Percentiles rank a stretch among this genome's conserved stretches.
Evolutionary conservation across 306 rosid genomes (phyloP).

Genomic region (Benincasa hispida): DNA sequence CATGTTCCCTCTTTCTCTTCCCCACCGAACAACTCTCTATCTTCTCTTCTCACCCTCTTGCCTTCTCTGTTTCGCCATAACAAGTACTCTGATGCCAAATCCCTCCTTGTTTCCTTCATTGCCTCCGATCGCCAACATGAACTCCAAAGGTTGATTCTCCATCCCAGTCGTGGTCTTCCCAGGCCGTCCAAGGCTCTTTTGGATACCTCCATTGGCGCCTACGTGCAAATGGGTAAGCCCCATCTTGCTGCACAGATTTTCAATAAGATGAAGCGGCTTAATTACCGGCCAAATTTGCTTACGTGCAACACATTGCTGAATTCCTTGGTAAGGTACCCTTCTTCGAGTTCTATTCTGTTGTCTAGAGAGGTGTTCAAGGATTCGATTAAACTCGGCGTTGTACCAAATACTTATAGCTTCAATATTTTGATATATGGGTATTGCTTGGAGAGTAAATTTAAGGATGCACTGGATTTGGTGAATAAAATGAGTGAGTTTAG

Average conservation of each 20-base stretch:
- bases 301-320: slow-evolving; percentile 61
- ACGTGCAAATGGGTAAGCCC: slow-evolving; percentile 35
- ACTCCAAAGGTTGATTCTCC: slow-evolving; percentile 44
- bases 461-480: slow-evolving; percentile 31
- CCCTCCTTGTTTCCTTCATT: slow-evolving; percentile 51
- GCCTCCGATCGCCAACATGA: slow-evolving; percentile 42
- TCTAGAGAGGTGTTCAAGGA: slow-evolving; percentile 29
- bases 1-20: slow-evolving; percentile 33
- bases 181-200: slow-evolving; percentile 26
- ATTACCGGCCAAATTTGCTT: slow-evolving; percentile 36
- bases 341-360: slow-evolving; percentile 26
- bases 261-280: slow-evolving; percentile 48
- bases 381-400: slow-evolving; percentile 31
- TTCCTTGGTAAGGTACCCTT: slow-evolving; percentile 36
- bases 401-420: slow-evolving; percentile 30
- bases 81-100: slow-evolving; percentile 51
- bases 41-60: slow-evolving; percentile 46
- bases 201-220: slow-evolving; percentile 63
- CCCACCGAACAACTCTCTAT: slow-evolving; percentile 22
- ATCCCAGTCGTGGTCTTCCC: slow-evolving; percentile 16
- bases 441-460: slow-evolving; percentile 37
- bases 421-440: slow-evolving; percentile 56
- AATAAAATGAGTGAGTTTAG: slow-evolving; percentile 38
- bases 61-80: slow-evolving; percentile 43
- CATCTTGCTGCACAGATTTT: slow-evolving; percentile 52